Conservation (phyloP, 805 yeast genomes). For the Saccharomycopsis selenospora region DNA sequence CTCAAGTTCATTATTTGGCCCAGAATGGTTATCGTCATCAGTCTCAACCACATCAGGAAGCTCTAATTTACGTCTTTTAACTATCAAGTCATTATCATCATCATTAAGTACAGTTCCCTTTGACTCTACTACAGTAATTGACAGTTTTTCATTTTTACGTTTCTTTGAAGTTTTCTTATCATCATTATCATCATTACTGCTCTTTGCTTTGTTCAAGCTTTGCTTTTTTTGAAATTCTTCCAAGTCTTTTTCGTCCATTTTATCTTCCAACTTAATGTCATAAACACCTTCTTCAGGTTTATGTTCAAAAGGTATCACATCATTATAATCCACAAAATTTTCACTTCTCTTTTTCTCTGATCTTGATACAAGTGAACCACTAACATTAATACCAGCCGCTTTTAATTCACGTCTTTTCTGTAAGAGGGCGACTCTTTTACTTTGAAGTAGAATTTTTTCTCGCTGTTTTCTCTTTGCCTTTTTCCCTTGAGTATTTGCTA, state of each 20-base stretch:
- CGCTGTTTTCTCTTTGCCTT: constrained; percentile 87
- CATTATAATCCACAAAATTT: constrained; percentile 72
- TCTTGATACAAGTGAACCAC: constrained; percentile 25
- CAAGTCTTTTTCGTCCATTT: constrained; percentile 32
- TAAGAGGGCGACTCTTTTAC: constrained; percentile 62
- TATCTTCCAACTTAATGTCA: constrained; percentile 56
- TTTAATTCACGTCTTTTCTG: constrained; percentile 78
- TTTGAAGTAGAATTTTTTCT: constrained; percentile 76
- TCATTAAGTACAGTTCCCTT: constrained; percentile 3
- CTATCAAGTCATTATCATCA: constrained; percentile 19
- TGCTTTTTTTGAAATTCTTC: constrained; percentile 36
- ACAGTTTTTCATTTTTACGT: constrained; percentile 10
- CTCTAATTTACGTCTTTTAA: constrained; percentile 33
- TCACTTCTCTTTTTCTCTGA: constrained; percentile 47
- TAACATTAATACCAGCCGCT: constrained; percentile 60
- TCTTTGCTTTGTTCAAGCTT: constrained; percentile 25
- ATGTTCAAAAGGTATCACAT: constrained; percentile 75
- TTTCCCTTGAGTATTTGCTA: constrained; percentile 89
- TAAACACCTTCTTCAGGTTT: constrained; percentile 60
- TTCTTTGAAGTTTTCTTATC: constrained; percentile 26
- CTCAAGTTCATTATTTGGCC: not conserved
- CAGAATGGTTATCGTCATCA: constrained; percentile 24
- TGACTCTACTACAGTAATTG: constrained; percentile 2
- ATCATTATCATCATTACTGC: constrained; percentile 22
- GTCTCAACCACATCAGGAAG: constrained; percentile 27